A percentile compares a stretch with the other conserved stretches of the same genome.
Conservation (phyloP, 2,329 filamentous ascomycete genomes). For the Aspergillus bombycis region DNA sequence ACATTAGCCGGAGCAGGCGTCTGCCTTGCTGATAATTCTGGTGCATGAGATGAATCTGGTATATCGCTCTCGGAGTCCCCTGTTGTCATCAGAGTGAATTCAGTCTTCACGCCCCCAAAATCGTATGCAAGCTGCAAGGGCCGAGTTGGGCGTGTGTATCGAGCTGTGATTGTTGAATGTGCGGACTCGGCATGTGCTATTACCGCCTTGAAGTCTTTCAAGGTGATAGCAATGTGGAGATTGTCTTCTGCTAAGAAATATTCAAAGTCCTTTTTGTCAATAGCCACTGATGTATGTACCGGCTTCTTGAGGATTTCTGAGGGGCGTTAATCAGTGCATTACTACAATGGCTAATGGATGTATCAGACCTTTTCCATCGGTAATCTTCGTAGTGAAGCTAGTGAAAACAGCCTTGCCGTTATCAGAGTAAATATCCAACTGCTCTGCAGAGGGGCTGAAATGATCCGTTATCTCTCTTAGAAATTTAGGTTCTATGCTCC, state of each 20-base stretch:
- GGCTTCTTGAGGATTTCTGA: slow-evolving; percentile 67
- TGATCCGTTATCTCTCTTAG: slow-evolving; percentile 66
- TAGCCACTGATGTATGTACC: slow-evolving; percentile 65
- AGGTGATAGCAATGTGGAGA: slow-evolving; percentile 64
- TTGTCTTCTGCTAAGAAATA: slow-evolving; percentile 61
- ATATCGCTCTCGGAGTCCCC: slow-evolving; percentile 54
- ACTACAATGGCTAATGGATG: not conserved
- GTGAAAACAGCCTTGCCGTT: slow-evolving; percentile 63
- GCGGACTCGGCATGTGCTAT: slow-evolving; percentile 65
- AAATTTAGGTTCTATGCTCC: slow-evolving; percentile 60
- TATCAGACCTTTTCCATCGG: slow-evolving; percentile 58
- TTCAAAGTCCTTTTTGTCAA: slow-evolving; percentile 65
- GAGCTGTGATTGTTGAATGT: slow-evolving; percentile 57
- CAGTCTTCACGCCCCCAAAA: slow-evolving; percentile 57
- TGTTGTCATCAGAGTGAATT: slow-evolving; percentile 68
- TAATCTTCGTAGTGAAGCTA: slow-evolving; percentile 67
- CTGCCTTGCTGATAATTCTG: slow-evolving; percentile 45
- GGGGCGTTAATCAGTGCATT: slow-evolving; percentile 15
- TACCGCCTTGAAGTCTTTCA: slow-evolving; percentile 69
- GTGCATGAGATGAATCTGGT: slow-evolving; percentile 44
- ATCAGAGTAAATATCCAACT: slow-evolving; percentile 64
- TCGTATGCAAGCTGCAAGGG: slow-evolving; percentile 65
- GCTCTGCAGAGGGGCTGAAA: slow-evolving; percentile 66
- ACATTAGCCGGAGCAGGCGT: slow-evolving; percentile 36
- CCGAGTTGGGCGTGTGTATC: slow-evolving; percentile 62